phyloP scores from a whole-genome alignment of 2,329 filamentous ascomycete genomes.

The Domatiomyces globalis region DNA sequence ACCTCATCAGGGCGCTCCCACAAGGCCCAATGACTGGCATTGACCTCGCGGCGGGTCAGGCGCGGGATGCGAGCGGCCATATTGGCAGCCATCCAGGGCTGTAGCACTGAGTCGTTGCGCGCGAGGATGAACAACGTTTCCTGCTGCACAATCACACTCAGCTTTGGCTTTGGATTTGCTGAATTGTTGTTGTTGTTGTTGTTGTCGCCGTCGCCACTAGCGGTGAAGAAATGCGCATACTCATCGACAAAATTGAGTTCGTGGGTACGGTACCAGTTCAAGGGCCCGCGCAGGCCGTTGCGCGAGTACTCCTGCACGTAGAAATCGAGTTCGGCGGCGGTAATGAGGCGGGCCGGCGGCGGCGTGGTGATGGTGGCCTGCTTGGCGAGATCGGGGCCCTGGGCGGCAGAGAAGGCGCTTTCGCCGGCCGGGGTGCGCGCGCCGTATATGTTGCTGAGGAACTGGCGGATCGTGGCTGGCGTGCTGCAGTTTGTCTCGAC shows the following conservation, averaged over 20 bases:
- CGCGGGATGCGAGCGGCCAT: slow-evolving; percentile 50
- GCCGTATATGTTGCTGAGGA: slow-evolving; percentile 59
- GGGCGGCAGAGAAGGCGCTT: slow-evolving; percentile 41
- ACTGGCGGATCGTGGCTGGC: slow-evolving; percentile 50
- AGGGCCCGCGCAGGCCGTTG: slow-evolving; percentile 60
- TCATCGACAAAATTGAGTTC: slow-evolving; percentile 68
- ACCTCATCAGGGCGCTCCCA: slow-evolving; percentile 57
- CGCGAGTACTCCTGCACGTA: slow-evolving; percentile 60
- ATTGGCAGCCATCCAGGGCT: slow-evolving; percentile 51
- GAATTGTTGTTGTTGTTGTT: not conserved
- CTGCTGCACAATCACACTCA: slow-evolving; percentile 7
- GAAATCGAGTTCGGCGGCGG: slow-evolving; percentile 57
- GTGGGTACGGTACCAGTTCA: slow-evolving; percentile 77
- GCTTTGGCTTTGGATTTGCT: not conserved
- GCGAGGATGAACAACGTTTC: slow-evolving; percentile 59
- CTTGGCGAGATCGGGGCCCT: slow-evolving; percentile 52
- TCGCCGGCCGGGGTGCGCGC: slow-evolving; percentile 45
- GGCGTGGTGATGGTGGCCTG: slow-evolving; percentile 44
- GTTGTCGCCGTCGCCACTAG: not conserved
- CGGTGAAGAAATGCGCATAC: slow-evolving; percentile 23
- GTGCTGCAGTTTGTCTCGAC: slow-evolving; percentile 46
- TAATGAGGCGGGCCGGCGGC: slow-evolving; percentile 40
- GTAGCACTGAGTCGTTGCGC: slow-evolving; percentile 55
- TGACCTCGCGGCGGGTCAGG: slow-evolving; percentile 51
- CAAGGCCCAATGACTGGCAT: slow-evolving; percentile 69